Base-by-base conservation (phyloP, 495 filamentous ascomycete species). In the Emericellopsis terricola region DNA sequence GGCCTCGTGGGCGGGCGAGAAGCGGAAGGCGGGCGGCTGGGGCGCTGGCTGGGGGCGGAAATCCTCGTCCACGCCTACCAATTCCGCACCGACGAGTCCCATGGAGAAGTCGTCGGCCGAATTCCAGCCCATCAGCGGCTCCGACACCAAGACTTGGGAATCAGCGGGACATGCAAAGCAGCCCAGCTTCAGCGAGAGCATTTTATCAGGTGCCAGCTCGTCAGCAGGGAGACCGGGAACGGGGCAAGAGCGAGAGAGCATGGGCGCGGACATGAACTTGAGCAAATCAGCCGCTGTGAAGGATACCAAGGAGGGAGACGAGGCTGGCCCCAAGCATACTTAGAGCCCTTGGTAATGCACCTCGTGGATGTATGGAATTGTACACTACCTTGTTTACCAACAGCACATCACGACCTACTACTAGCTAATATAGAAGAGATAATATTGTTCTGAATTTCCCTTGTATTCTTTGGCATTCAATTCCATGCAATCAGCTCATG, bases 1-100 rank as follows among this genome's bases (percentile, higher is more conserved):
- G 91, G 76, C 85, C n/a, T 58, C 71, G 2, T 97, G 89, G 89
- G 87, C 87, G 4, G 74, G 72, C 19, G 86, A 97, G 55, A 92
- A 91, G 57, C 64, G 78, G 31, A 82, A 78, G 46, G 60, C 55
- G 41, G 63, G 56, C 26, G 66, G 71, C 6, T 70, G 69, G 62
- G 64, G 50, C 3, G 49, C 47, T 5, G 43, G 49, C n/a, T 60
- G 58, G 58, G 43, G 45, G 4, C 15, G 18, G 28, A 23, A 37
- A 28, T 19, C 28, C 17, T 31, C 29, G 14, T 18, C 24, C 15
- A 10, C 15, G 14, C 24, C 33, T 2, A 23, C 19, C 14, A 11
- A 26, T 6, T 35, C 33, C 20, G 27, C 24, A 23, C 33, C 33
- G 2, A 35, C 33, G 19, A 35, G 33, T 15, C 36, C 29, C 16